Base-by-base conservation (phyloP, 306 rosid species). In the Cucumis hystrix region DNA sequence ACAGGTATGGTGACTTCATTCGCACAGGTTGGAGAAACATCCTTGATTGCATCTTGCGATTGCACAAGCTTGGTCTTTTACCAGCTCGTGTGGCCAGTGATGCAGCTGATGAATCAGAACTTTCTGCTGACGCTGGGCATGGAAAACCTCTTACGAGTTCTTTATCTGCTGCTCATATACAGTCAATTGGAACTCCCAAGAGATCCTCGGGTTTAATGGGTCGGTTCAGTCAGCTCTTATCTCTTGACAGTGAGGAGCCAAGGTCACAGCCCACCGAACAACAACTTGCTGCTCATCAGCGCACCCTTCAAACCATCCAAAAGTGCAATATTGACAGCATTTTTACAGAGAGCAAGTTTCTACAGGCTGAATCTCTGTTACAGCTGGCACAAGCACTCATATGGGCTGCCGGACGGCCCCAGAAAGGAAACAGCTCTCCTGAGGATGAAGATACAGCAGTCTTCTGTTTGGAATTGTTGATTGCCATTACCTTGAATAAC, bases 371-470 rank as follows among this genome's bases (percentile, higher is more conserved):
- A 81, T 95, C 99, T 81, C 87, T 95, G 21, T 78, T 88, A 86
- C 97, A 95, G 88, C 96, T 95, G 61, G 97, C 97, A 80, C 83
- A 87, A 71, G 97, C 99, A 60, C 93, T 95, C 59, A 89, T 91
- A 72, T 95, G 92, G 96, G 98, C 97, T 7, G 93, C 97, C 20
- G 99, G 96, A 57, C 85, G 95, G 79, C 93, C 95, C 67, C 97
- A 89, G 80, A 96, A 92, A 79, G 99, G 91, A 82, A 88, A 87
- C 80, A 89, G 87, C 87, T 87, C 96, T 69, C 89, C 91, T 10
- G 99, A 92, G 91, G 99, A 95, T 82, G 99, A 92, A 86, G 97
- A 92, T 86, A 95, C 97, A 51, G 93, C 99, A 67, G 99, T 96
- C 80, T 96, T 96, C 83, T 96, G 99, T 83, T 81, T 96, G 76